Percentiles rank a stretch among this genome's conserved stretches.
These are phyloP conservation scores for Paecilomyces niveus DNA, from an alignment of 2,329 filamentous ascomycete genomes.

Conservation along the genomic window DNA sequence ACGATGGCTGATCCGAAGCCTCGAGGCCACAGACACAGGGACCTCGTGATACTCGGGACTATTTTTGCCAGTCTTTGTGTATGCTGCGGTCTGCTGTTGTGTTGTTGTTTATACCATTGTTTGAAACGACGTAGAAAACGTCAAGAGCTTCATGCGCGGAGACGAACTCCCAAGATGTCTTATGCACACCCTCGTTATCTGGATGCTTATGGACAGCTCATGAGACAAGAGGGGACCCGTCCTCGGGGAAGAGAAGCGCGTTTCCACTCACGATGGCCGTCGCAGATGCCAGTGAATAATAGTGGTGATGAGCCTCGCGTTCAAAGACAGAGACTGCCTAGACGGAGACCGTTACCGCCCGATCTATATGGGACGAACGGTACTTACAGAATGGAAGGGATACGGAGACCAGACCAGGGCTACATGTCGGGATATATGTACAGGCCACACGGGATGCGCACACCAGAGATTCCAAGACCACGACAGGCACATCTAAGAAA, in stretches of 20 bases:
- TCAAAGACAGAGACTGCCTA: not conserved
- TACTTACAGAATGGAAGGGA: not conserved
- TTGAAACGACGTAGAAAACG: not conserved
- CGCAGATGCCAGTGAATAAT: not conserved
- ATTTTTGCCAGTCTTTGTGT: not conserved
- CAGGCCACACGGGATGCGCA: not conserved
- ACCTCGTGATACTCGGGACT: not conserved
- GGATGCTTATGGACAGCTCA: not conserved
- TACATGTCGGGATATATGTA: not conserved
- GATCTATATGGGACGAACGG: not conserved
- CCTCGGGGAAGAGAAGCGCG: not conserved
- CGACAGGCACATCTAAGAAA: not conserved
- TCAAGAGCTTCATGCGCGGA: not conserved
- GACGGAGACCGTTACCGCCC: not conserved
- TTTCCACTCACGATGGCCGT: not conserved
- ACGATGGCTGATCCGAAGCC: not conserved
- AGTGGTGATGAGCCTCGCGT: not conserved
- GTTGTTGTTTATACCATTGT: not conserved
- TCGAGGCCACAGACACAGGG: not conserved
- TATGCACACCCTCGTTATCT: not conserved
- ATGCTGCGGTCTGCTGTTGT: not conserved
- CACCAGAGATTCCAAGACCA: not conserved
- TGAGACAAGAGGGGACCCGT: not conserved
- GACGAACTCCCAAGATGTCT: not conserved
- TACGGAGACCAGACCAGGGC: not conserved